Conservation (phyloP, 495 filamentous ascomycete species). For the Parathielavia appendiculata region DNA sequence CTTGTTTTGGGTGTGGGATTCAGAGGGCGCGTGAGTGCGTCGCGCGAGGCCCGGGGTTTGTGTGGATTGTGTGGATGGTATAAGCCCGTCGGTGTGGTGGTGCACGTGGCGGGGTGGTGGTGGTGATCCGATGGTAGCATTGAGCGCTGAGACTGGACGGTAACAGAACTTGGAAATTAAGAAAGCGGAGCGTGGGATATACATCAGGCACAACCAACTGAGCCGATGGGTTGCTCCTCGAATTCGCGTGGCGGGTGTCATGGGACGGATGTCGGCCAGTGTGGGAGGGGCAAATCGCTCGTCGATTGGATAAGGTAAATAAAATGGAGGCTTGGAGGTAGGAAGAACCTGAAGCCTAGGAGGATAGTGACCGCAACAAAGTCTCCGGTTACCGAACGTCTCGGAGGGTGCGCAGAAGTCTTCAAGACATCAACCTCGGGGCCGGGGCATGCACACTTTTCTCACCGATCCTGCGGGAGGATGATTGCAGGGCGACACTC, state of each 20-base stretch:
- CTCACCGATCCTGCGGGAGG: not conserved
- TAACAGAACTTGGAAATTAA: too few relatives aligned
- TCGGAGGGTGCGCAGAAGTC: not conserved
- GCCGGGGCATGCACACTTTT: not conserved
- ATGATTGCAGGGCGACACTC: slow-evolving; percentile 6
- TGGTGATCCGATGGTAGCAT: too few relatives aligned
- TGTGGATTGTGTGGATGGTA: too few relatives aligned
- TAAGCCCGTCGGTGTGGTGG: too few relatives aligned
- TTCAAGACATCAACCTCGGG: not conserved
- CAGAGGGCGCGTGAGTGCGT: too few relatives aligned
- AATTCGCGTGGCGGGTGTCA: slow-evolving; percentile 3
- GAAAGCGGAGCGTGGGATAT: not conserved
- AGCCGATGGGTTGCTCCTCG: not conserved
- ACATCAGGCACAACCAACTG: slow-evolving; percentile 2
- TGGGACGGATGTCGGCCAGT: slow-evolving; percentile 1
- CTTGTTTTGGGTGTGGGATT: too few relatives aligned
- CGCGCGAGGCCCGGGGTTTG: too few relatives aligned
- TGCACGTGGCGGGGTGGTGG: too few relatives aligned
- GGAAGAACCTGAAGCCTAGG: too few relatives aligned
- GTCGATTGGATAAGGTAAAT: not conserved
- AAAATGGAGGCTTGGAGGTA: not conserved
- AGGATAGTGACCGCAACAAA: too few relatives aligned
- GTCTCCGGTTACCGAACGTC: not conserved
- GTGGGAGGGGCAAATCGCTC: not conserved
- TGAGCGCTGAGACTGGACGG: too few relatives aligned